Evolutionary conservation across 495 filamentous ascomycete genomes (phyloP), one percentile per base, ranked within the genome.

Genomic region (Xanthoparmelia taractica): DNA sequence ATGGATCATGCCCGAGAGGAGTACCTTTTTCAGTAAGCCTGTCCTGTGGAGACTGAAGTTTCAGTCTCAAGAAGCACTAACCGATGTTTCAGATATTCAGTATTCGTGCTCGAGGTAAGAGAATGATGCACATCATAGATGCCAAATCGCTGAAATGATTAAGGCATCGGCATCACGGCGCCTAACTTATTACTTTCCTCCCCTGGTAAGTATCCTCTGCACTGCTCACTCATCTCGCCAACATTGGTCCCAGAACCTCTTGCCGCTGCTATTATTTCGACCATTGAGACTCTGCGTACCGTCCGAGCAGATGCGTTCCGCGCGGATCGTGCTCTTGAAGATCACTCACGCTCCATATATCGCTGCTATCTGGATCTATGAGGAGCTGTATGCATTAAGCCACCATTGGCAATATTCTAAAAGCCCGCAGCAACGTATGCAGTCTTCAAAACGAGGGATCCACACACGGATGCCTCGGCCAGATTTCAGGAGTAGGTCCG

Each of bases 181-280:
- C 57, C 76, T 94, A 45, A 92, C 89, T 27, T 88, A 91, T 69
- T 94, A 92, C 73, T 88, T 91, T 70, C 79, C 89, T 58, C 77
- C 79, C 27, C 66, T 85, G 73, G 83, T 85, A 66, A 72, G 79
- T 64, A 43, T 40, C 78, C 63, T 29, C 18, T 11, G 33, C 57
- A 43, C 15, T 38, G 29, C 37, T 25, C 23, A 38, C 8, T 34
- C 8, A 45, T n/a, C 25, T 29, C 56, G 34, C 52, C 48, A 55
- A 17, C 50, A 25, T 33, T 58, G 31, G 23, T 47, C 18, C 36
- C 70, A 89, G 87, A 96, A 97, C 73, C 80, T 97, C 23, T 81
- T 97, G 48, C 87, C 92, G 1, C 81, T 96, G 55, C 76, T 90
- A 50, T 82, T 92, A 65, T 86, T 96, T 67, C 87, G 93, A 43